These are phyloP conservation scores for Haplosporangium sp. DNA, from an alignment of 371 early-diverging fungal genomes.

Conservation along the genomic window DNA sequence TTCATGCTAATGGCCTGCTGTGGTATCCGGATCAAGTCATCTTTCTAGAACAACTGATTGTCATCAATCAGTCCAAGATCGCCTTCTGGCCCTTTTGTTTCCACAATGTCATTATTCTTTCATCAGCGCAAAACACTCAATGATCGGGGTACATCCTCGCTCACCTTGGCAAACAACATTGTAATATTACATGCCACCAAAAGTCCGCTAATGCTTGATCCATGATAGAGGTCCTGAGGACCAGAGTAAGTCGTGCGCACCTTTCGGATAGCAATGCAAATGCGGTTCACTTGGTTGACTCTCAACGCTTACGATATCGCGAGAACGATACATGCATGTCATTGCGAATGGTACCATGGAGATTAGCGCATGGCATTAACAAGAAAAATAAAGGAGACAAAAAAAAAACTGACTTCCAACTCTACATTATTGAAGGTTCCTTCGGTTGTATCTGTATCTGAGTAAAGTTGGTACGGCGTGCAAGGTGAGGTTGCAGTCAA, in stretches of 20 bases:
- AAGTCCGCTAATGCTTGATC: neutral
- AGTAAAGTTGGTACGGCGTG: neutral
- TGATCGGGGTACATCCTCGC: neutral
- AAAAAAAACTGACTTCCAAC: conserved; percentile 2
- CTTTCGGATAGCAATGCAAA: neutral
- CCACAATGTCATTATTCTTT: too few species aligned
- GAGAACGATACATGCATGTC: neutral
- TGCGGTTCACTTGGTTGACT: neutral
- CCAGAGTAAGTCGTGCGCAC: neutral
- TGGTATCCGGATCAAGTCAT: too few species aligned
- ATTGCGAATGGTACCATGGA: too few species aligned
- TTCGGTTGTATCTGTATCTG: neutral
- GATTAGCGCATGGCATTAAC: neutral
- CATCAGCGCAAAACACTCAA: too few species aligned
- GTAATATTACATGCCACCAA: too few species aligned
- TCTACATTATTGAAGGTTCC: conserved; percentile 2
- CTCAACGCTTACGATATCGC: neutral
- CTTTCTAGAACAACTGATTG: too few species aligned
- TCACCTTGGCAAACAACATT: neutral
- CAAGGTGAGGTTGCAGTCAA: too few species aligned
- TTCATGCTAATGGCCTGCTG: too few species aligned
- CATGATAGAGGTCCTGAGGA: neutral
- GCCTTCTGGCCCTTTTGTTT: too few species aligned
- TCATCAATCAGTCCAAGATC: too few species aligned
- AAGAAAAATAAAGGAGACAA: neutral